phyloP scores from a whole-genome alignment of 73 alveolate genomes.

The Paramecium pentaurelia region DNA sequence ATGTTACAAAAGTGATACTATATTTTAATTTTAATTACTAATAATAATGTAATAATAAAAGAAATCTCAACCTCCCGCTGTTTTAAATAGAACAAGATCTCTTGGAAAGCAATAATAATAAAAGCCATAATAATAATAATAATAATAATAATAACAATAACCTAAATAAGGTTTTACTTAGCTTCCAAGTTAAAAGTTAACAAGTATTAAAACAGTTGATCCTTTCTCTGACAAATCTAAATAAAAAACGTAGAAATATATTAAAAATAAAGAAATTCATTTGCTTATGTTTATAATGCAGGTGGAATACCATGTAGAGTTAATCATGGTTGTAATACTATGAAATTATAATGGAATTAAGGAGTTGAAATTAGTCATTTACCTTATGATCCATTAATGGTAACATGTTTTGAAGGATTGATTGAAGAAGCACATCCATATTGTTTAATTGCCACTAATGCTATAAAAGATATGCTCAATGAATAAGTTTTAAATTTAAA shows the following conservation, averaged over 20 bases:
- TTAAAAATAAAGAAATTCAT: conserved; percentile 38
- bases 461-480: conserved; percentile 77
- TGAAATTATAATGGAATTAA: conserved; percentile 86
- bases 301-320: conserved; percentile 97
- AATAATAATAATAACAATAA: background rate
- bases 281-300: conserved; percentile 91
- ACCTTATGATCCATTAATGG: conserved; percentile 90
- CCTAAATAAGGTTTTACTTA: conserved; percentile 24
- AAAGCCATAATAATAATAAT: background rate
- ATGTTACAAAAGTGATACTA: background rate
- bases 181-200: conserved; percentile 34
- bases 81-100: background rate
- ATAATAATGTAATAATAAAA: background rate
- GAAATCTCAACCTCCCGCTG: background rate
- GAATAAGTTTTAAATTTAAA: conserved; percentile 60
- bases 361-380: conserved; percentile 62
- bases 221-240: conserved; percentile 46
- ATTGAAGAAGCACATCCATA: conserved; percentile 96
- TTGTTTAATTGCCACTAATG: conserved; percentile 79
- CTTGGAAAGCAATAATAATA: background rate
- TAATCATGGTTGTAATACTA: conserved; percentile 80
- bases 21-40: background rate
- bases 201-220: conserved; percentile 47
- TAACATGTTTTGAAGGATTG: conserved; percentile 92
- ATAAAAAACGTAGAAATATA: conserved; percentile 24